Conservation (phyloP, 2,329 filamentous ascomycete species). For the Graphium sp. region DNA sequence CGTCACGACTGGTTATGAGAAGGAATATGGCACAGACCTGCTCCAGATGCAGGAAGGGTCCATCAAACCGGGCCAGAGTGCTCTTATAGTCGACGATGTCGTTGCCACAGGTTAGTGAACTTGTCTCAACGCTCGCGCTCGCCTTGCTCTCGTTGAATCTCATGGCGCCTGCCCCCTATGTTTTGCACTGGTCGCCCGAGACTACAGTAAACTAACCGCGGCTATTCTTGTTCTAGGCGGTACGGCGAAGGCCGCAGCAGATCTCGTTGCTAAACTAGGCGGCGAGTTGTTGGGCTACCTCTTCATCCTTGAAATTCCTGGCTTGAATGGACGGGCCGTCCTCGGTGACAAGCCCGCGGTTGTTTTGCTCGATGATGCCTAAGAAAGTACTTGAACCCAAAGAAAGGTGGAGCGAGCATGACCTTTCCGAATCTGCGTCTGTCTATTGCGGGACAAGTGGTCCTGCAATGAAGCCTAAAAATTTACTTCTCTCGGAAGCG, state of each 20-base stretch:
- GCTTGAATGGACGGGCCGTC: slow-evolving; percentile 82
- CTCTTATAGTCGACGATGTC: slow-evolving; percentile 91
- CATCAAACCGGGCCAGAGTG: slow-evolving; percentile 73
- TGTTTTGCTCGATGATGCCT: slow-evolving; percentile 54
- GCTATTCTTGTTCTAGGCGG: slow-evolving; percentile 57
- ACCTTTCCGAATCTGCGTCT: too few species aligned
- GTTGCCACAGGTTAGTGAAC: slow-evolving; percentile 82
- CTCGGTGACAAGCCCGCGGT: slow-evolving; percentile 62
- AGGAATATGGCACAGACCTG: slow-evolving; percentile 90
- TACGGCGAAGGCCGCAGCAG: slow-evolving; percentile 73
- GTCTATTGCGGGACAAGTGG: too few species aligned
- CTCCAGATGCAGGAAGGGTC: slow-evolving; percentile 91
- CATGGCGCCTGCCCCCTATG: slow-evolving; percentile 1
- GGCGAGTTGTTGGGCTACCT: slow-evolving; percentile 77
- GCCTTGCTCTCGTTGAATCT: slow-evolving; percentile 3
- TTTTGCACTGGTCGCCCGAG: slow-evolving; percentile 4
- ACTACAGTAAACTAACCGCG: slow-evolving; percentile 9
- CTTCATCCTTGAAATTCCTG: slow-evolving; percentile 91
- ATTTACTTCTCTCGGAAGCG: too few species aligned
- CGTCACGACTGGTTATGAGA: slow-evolving; percentile 72
- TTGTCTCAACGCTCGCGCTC: background rate
- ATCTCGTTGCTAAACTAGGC: slow-evolving; percentile 72
- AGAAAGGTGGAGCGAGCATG: too few species aligned
- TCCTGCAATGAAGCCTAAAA: too few species aligned
- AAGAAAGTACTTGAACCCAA: slow-evolving; percentile 6